Evolutionary conservation across 2,329 filamentous ascomycete species (phyloP).

Genomic region (Allantophomopsis lycopodina): DNA sequence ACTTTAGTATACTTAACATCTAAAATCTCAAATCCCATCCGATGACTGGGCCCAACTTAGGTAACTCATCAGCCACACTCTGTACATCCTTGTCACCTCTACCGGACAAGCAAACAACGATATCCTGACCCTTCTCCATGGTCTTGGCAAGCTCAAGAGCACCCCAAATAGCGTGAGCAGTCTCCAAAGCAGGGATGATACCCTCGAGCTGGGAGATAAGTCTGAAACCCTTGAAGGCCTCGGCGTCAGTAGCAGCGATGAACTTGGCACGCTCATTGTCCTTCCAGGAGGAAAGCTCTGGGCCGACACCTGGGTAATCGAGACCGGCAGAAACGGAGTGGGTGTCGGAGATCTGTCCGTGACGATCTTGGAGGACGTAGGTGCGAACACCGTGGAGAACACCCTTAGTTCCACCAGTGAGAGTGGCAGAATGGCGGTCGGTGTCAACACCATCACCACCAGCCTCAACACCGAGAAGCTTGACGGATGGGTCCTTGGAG

Average conservation of each 20-base stretch:
- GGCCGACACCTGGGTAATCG: constrained; percentile 93
- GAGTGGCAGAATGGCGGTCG: constrained; percentile 70
- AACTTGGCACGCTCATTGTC: constrained; percentile 77
- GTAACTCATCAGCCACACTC: constrained; percentile 90
- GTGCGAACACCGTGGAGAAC: constrained; percentile 93
- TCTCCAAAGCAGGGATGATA: constrained; percentile 92
- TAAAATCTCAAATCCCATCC: constrained; percentile 57
- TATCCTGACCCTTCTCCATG: constrained; percentile 75
- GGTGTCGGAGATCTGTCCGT: constrained; percentile 89
- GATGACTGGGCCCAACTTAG: constrained; percentile 77
- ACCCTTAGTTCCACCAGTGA: constrained; percentile 76
- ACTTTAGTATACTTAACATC: neutral
- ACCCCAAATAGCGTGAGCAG: constrained; percentile 82
- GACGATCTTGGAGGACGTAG: constrained; percentile 83
- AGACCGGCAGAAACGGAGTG: constrained; percentile 94
- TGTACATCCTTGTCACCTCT: constrained; percentile 98
- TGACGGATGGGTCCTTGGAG: constrained; percentile 69
- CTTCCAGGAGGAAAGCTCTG: constrained; percentile 88
- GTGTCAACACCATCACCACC: constrained; percentile 90
- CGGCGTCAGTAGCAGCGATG: constrained; percentile 78
- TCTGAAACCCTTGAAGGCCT: constrained; percentile 81
- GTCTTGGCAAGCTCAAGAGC: constrained; percentile 85
- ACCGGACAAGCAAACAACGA: constrained; percentile 89
- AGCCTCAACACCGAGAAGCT: constrained; percentile 86
- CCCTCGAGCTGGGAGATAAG: constrained; percentile 80